phyloP scores from a whole-genome alignment of 75 land plant genomes.

The Azolla pinnata region DNA sequence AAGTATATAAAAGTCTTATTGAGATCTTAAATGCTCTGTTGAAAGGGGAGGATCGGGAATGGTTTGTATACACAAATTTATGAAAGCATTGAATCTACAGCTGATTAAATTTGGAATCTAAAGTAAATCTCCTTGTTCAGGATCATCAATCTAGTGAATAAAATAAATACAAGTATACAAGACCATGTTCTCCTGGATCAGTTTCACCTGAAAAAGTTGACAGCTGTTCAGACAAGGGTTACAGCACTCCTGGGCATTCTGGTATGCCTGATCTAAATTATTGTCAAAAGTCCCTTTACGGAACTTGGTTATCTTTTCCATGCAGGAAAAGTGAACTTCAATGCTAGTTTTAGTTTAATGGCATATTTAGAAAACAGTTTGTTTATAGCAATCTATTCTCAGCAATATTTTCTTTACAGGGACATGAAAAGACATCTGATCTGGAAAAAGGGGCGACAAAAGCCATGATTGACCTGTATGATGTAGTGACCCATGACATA shows the following conservation, averaged over 20 bases:
- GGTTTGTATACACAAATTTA: no score
- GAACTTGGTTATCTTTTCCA: not conserved
- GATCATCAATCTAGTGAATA: conserved; percentile 54
- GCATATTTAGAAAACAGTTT: no score
- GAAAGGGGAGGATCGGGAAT: conserved; percentile 4
- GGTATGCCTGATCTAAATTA: conserved; percentile 18
- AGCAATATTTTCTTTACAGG: conserved; percentile 24
- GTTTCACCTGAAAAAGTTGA: conserved; percentile 46
- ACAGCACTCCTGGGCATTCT: conserved; percentile 66
- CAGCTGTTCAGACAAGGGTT: conserved; percentile 40
- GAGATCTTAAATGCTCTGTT: conserved; percentile 5
- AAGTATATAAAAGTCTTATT: conserved; percentile 12
- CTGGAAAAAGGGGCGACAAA: conserved; percentile 48
- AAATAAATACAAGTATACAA: conserved; percentile 39
- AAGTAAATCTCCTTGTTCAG: conserved; percentile 16
- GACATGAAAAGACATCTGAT: conserved; percentile 43
- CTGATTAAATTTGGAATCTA: not conserved
- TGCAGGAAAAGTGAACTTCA: no score
- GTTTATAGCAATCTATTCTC: not conserved
- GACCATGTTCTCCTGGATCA: conserved; percentile 34
- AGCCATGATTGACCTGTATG: conserved; percentile 74
- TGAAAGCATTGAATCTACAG: no score
- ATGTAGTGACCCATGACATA: conserved; percentile 66
- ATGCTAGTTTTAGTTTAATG: no score
- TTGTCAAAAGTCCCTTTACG: not conserved